phyloP scores from a whole-genome alignment of 805 yeast species.

The Ogataea populi-albae region DNA sequence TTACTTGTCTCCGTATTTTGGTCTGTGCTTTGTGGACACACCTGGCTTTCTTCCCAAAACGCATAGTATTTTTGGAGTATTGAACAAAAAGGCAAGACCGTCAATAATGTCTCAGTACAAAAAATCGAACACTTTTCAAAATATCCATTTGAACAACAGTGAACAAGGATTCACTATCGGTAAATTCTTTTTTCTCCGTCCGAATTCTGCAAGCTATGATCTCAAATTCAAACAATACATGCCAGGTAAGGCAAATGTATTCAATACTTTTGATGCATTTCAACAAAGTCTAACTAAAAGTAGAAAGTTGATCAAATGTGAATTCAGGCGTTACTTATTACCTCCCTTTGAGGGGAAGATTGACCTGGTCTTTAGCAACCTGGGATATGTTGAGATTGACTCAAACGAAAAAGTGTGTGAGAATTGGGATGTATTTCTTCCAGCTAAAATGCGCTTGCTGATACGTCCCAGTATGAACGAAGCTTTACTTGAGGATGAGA shows the following conservation, averaged over 20 bases:
- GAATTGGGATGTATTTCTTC: slow-evolving; percentile 11
- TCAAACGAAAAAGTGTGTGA: slow-evolving; percentile 2
- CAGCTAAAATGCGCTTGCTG: slow-evolving; percentile 8
- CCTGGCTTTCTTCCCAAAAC: slow-evolving; percentile 27
- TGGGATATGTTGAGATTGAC: slow-evolving; percentile 16
- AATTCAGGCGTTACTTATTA: slow-evolving; percentile 5
- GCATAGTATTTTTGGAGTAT: slow-evolving; percentile 21
- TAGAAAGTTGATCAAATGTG: background rate
- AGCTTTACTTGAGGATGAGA: background rate
- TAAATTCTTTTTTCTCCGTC: slow-evolving; percentile 9
- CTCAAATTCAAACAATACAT: slow-evolving; percentile 7
- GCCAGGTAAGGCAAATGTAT: slow-evolving; percentile 8
- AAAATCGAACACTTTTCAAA: background rate
- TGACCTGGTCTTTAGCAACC: slow-evolving; percentile 17
- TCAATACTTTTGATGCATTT: background rate
- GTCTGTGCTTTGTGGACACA: slow-evolving; percentile 25
- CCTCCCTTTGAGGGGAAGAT: slow-evolving; percentile 7
- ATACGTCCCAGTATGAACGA: slow-evolving; percentile 12
- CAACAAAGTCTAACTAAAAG: background rate
- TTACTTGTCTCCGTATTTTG: slow-evolving; percentile 14
- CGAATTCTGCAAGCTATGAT: background rate
- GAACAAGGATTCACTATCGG: slow-evolving; percentile 7
- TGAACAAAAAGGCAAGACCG: slow-evolving; percentile 3
- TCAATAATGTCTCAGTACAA: slow-evolving; percentile 5
- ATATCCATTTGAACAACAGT: slow-evolving; percentile 1